Base-by-base conservation (phyloP, 2,329 filamentous ascomycete genomes). In the Exserohilum turcica region DNA sequence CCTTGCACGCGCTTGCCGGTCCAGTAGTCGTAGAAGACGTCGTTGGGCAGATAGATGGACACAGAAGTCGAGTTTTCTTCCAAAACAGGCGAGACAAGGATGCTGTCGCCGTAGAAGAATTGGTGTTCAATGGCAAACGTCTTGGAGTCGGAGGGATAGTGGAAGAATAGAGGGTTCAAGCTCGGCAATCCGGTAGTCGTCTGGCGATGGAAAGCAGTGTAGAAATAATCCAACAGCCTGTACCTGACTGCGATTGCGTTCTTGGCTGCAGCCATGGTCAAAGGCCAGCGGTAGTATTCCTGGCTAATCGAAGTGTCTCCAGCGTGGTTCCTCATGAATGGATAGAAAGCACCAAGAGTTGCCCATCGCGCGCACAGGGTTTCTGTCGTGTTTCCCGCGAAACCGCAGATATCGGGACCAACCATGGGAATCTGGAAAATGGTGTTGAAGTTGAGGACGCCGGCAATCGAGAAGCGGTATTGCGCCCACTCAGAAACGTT, bases 321-420 rank as follows among this genome's bases (percentile, higher is more conserved):
- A 55, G 87, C 86, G 76, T 92, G 89, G 68, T 91, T 86, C 44
- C 89, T 85, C 78, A 85, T 91, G 77, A 92, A 91, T 0, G 88
- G 85, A 27, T 81, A 80, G 76, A 91, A 91, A 7, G 88, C 88
- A n/a, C 87, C 88, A 0, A 91, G 80, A 24, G 81, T 82, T 1
- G 87, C 83, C 89, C 89, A 92, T 31, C 89, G 85, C 5, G 87
- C 83, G 68, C 88, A 91, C 1, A 91, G 82, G 27, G 84, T 79
- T 67, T 89, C 86, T 3, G 82, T 89, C 0, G 86, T 87, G 65
- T 88, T 83, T 7, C 79, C 82, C 1, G 78, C 85, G 59, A 88
- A 94, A 0, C 91, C 91, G 63, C 91, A 94, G 1, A 91, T 86
- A 61, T 94, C 90, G 2, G 73, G 64, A 1, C 78, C 78, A 3